Evolutionary conservation across 2,329 filamentous ascomycete genomes (phyloP), one percentile per base, ranked within the genome.

Genomic region (Septoria linicola): DNA sequence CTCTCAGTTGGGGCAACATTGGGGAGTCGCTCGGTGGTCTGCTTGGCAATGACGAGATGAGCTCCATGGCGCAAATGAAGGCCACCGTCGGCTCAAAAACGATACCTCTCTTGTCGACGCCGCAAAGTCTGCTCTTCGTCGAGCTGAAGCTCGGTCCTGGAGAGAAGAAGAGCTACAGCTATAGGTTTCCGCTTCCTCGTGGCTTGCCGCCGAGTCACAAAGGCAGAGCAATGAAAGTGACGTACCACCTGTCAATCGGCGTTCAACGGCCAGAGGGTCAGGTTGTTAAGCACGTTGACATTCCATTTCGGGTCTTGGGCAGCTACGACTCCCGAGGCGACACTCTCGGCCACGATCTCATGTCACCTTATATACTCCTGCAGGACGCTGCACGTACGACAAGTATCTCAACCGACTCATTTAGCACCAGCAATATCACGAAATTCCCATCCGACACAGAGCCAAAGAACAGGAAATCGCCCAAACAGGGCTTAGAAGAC

Each of bases 61-160:
- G 92, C 72, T 95, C 87, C 53, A 91, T 99, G 66, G 90, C 91
- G 64, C 91, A 97, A 67, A 96, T 97, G 89, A 86, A 91, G 59
- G 88, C 88, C 3, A 85, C 87, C 43, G 87, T 87, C 20, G 93
- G 87, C 67, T 87, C 89, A 25, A 91, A 89, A 66, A 87, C 88
- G 2, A 85, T 99, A 36, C 93, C 93, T 0, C 75, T 99, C 40
- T 78, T 99, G n/a, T 93, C 89, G 13, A 97, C 92, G 4, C 91
- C 92, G 1, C 93, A 97, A 71, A 96, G 90, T 1, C 89, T 99
- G 55, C 74, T 99, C 10, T 99, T 99, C 68, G 93, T 99, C 46
- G 91, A 99, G 69, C 75, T 99, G 49, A 84, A 87, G 62, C 79
- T 99, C 17, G 85, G 81, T 5, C 91, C 93, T 0, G 93, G 92